Evolutionary conservation across 805 yeast species (phyloP), one percentile per base, ranked within the genome.

Genomic region (Brettanomyces custersianus): DNA sequence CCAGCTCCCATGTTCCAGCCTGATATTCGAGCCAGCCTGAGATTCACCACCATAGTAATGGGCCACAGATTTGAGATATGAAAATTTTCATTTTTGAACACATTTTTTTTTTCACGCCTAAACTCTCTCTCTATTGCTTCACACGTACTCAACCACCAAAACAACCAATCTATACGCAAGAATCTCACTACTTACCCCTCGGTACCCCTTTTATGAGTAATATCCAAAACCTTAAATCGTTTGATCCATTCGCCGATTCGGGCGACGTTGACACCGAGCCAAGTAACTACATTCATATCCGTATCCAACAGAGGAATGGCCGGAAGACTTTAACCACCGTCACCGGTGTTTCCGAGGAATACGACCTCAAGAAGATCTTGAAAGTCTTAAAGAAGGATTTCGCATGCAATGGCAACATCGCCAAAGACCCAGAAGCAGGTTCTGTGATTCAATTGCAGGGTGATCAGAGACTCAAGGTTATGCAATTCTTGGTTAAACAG

Each of bases 261-360:
- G 97, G 96, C 73, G 97, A 90, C 77, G 94, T 92, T 70, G 96
- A 90, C 65, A 82, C 95, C 52, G 90, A 90, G 68, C 83, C 94
- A 58, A 78, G 94, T 41, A 87, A 85, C 72, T 86, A 88, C 70
- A 85, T 90, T 65, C 98, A 88, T 67, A 82, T 90, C 63, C 94
- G 98, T 74, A 90, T 94, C 62, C 98, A 90, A 69, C 98, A 90
- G 72, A 90, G 98, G 74, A 90, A 92, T 71, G 98, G 98, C 61
- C 88, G 97, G 70, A 90, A 90, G 69, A 90, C 97, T 45, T 77
- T 90, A 61, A 90, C 98, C 48, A 90, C 98, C 29, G 97, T 90
- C 44, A 97, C 92, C 70, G 98, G 98, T 58, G 75, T 90, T 43
- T 96, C 97, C 47, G 77, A 66, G 45, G 97, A 92, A 64, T 90